A percentile compares a stretch with the other conserved stretches of the same genome.
phyloP scores from a whole-genome alignment of 805 yeast species.

The Myxozyma udenii region DNA sequence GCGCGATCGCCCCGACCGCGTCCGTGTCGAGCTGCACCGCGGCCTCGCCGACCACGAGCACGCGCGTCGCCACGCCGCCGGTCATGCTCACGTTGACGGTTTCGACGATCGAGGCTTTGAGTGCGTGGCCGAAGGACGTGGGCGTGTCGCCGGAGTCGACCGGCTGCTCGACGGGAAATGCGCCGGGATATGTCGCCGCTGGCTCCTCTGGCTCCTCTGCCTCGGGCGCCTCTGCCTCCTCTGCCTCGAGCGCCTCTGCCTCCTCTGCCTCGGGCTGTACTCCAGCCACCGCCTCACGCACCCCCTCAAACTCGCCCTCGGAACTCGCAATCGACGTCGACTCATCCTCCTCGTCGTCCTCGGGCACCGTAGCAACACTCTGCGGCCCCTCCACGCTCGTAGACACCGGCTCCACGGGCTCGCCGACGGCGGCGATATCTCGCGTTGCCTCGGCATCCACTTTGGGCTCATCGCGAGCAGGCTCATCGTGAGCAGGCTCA shows the following conservation, averaged over 20 bases:
- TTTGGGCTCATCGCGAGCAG: background rate
- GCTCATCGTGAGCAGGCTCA: background rate
- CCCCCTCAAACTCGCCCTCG: background rate
- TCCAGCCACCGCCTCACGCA: too few species aligned
- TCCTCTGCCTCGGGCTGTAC: background rate
- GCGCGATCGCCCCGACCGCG: slow-evolving; percentile 31
- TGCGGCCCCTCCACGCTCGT: background rate
- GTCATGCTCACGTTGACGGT: slow-evolving; percentile 69
- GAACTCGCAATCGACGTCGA: background rate
- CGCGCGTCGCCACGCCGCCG: slow-evolving; percentile 58
- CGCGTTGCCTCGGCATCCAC: background rate
- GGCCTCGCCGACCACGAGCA: slow-evolving; percentile 77
- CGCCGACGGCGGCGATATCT: background rate
- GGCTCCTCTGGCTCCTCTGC: background rate
- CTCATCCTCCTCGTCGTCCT: background rate
- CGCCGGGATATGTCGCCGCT: background rate
- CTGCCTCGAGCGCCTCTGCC: background rate
- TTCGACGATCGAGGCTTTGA: slow-evolving; percentile 85
- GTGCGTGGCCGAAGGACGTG: slow-evolving; percentile 56
- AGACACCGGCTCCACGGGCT: background rate
- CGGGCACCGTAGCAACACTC: background rate
- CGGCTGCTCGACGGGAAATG: background rate
- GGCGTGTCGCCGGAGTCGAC: slow-evolving; percentile 52
- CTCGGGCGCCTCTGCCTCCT: background rate
- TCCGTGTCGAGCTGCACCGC: slow-evolving; percentile 65